Evolutionary conservation across 2,329 filamentous ascomycete species (phyloP), one percentile per base, ranked within the genome.

Genomic region (Botrytis hyacinthi): DNA sequence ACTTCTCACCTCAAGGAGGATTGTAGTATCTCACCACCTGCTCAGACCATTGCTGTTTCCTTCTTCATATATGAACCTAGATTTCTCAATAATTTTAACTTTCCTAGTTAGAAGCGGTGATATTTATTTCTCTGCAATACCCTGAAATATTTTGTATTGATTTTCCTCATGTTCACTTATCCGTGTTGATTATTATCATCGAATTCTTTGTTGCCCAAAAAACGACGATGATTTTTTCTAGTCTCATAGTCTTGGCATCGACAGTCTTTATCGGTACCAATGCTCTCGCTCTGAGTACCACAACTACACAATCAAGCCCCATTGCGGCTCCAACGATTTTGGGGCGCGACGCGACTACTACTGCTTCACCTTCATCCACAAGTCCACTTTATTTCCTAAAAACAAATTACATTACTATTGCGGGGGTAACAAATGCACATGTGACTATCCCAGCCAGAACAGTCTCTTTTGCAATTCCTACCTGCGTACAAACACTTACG

Each of bases 341-440:
- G 2, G 29, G 26, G n/a, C 40, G 37, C 18, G 37, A 37, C 61
- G 22, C 42, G 14, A 62, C 57, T 61, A 54, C 65, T 26, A 51
- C 26, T 29, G 26, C 35, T 42, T 42, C 48, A 57, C 37, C 26
- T 18, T 26, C 26, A 68, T 29, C 32, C 29, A 48, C 42, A 71
- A 62, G 54, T 35, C 32, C 57, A n/a, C 42, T 51, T 18, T 71
- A 74, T n/a, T 74, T 73, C n/a, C 66, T 73, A 20, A 72, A 67
- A n/a, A 67, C 73, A 8, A 35, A 73, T 42, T 73, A 71, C 20
- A 65, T 71, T 32, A 75, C 72, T 16, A 67, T 76, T 14, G n/a
- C 61, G 8, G 71, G 73, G 5, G 20, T 69, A 54, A 76, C 73
- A 10, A 73, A 71, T 40, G 59, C 62, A n/a, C 35, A 75, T 63